A percentile compares a stretch with the other conserved stretches of the same genome.
These are phyloP conservation scores for Herpetospermum pedunculosum DNA, from an alignment of 306 rosid species.

Conservation along the genomic window DNA sequence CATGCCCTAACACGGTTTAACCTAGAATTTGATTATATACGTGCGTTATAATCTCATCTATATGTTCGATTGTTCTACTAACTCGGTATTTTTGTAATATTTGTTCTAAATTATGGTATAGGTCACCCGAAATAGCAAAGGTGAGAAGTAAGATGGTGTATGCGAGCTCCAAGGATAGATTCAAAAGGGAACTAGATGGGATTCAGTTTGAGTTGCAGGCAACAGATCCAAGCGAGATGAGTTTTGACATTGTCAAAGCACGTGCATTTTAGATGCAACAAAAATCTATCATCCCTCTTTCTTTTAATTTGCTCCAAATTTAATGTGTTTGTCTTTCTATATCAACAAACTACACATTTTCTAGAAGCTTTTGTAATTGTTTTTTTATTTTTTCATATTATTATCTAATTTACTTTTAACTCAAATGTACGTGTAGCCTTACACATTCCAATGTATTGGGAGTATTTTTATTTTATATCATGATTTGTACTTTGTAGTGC, in stretches of 20 bases:
- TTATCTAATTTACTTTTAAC: not conserved
- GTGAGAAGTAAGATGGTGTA: constrained; percentile 7
- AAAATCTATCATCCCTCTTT: not conserved
- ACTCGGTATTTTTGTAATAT: not conserved
- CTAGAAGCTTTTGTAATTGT: not conserved
- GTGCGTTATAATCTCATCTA: no score
- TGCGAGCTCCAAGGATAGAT: constrained; percentile 8
- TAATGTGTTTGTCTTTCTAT: not conserved
- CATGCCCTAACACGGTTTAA: no score
- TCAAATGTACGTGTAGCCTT: not conserved
- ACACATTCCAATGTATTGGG: not conserved
- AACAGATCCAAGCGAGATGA: not conserved
- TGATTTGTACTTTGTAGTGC: not conserved
- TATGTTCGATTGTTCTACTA: no score
- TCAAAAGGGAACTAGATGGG: constrained; percentile 1
- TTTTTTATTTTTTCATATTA: not conserved
- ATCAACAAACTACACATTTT: not conserved
- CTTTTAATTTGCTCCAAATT: not conserved
- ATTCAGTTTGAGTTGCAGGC: constrained; percentile 8
- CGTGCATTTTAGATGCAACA: not conserved
- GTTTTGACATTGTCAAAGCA: constrained; percentile 1
- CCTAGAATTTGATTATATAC: no score
- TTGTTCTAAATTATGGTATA: not conserved
- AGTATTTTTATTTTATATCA: not conserved
- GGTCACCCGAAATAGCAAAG: not conserved